Evolutionary conservation across 257 asterid genomes (phyloP).

Genomic region (Solanum chmielewskii): DNA sequence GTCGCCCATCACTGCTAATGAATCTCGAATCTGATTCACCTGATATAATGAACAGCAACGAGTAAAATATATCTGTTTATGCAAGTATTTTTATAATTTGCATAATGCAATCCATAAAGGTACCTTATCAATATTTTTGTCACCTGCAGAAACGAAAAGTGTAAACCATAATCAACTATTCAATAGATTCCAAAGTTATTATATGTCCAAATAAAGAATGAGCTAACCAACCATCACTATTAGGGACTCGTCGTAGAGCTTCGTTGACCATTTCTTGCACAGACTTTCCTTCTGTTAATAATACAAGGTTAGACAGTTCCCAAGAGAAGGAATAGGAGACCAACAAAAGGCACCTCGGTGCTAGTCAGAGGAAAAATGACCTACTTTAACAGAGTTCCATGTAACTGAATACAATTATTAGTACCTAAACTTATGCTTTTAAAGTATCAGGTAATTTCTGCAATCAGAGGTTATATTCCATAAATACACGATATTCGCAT

Average conservation of each 20-base stretch:
- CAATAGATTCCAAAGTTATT: neutral
- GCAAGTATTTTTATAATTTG: neutral
- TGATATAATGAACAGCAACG: slow-evolving; percentile 12
- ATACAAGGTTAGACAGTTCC: slow-evolving; percentile 1
- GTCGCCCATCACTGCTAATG: slow-evolving; percentile 91
- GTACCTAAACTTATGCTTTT: neutral
- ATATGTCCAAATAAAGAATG: neutral
- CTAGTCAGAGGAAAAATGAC: neutral
- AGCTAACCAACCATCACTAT: slow-evolving; percentile 49
- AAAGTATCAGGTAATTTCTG: neutral
- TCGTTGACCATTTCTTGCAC: slow-evolving; percentile 90
- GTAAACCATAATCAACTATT: slow-evolving; percentile 8
- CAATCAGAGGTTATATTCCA: neutral
- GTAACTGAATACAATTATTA: neutral
- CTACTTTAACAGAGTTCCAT: neutral
- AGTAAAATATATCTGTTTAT: neutral
- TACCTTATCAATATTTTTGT: slow-evolving; percentile 84
- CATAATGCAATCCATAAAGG: neutral
- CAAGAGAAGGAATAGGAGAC: neutral
- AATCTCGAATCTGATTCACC: slow-evolving; percentile 96
- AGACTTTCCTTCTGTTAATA: slow-evolving; percentile 78
- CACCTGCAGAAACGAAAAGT: slow-evolving; percentile 41
- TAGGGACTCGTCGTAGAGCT: slow-evolving; percentile 83
- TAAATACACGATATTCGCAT: neutral
- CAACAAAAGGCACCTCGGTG: neutral